These are phyloP conservation scores for Hyaloscypha hepaticicola DNA, from an alignment of 495 filamentous ascomycete species.

Conservation along the genomic window DNA sequence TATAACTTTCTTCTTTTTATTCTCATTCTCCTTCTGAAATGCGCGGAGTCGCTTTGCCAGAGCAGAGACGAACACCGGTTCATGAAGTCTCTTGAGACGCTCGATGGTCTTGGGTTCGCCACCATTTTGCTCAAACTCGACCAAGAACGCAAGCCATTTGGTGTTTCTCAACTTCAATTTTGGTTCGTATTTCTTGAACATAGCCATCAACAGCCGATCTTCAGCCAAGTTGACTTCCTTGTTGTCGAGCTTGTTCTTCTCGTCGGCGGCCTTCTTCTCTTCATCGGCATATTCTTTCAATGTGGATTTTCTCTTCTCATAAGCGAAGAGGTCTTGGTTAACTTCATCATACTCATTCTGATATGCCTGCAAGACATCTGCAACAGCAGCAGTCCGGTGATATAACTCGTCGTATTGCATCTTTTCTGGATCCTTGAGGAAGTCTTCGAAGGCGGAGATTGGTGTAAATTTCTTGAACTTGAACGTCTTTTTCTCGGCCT, in stretches of 20 bases:
- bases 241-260: background rate
- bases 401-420: constrained; percentile 26
- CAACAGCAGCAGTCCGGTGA: constrained; percentile 13
- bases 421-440: constrained; percentile 13
- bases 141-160: constrained; percentile 13
- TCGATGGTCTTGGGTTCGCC: background rate
- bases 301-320: constrained; percentile 3
- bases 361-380: constrained; percentile 7
- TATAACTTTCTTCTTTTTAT: background rate
- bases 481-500: background rate
- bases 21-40: background rate
- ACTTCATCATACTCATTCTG: constrained; percentile 27
- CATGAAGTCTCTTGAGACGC: constrained; percentile 9
- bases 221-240: background rate
- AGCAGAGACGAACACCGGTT: constrained; percentile 1
- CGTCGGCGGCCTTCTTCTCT: background rate
- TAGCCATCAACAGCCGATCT: background rate
- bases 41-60: constrained; percentile 5
- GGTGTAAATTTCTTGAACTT: constrained; percentile 21
- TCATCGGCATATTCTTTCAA: constrained; percentile 6
- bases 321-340: constrained; percentile 8
- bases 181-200: constrained; percentile 1
- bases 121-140: background rate
- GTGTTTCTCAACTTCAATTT: constrained; percentile 8
- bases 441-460: constrained; percentile 21